Percentiles rank a stretch among this genome's conserved stretches.
Evolutionary conservation across 208 protist species (phyloP).

Genomic region (Acanthamoeba quina): DNA sequence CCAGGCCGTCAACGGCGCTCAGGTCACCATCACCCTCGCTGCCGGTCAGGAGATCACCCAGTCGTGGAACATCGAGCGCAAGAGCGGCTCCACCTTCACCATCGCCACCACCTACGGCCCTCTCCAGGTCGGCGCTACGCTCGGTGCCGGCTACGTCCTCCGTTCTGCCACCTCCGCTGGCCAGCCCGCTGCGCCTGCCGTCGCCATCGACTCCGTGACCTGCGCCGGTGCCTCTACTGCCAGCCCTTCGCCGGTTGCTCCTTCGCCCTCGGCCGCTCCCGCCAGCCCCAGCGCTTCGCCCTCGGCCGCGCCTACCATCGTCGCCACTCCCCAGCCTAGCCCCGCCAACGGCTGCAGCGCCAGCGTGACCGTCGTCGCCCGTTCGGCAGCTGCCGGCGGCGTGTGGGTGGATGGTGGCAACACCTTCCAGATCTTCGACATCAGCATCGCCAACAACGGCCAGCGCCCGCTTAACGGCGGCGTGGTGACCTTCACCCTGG

Average conservation of each 20-base stretch:
- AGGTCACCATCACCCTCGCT: not conserved
- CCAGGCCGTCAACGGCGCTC: not conserved
- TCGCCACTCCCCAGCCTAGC: not conserved
- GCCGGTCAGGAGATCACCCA: not conserved
- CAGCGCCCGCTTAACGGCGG: not conserved
- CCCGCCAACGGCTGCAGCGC: not conserved
- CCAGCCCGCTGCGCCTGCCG: not conserved
- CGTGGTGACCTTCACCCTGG: not conserved
- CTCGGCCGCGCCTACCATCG: not conserved
- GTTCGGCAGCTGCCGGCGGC: not conserved
- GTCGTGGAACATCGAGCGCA: constrained; percentile 8
- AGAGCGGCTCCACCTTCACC: not conserved
- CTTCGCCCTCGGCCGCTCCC: not conserved
- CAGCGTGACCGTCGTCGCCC: not conserved
- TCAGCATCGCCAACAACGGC: not conserved
- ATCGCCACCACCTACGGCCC: not conserved
- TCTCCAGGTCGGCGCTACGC: not conserved
- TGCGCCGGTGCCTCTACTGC: not conserved
- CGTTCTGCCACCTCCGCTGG: not conserved
- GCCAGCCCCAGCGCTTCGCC: not conserved
- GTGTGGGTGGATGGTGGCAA: not conserved
- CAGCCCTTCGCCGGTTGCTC: not conserved
- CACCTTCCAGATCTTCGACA: not conserved
- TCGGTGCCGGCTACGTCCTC: not conserved
- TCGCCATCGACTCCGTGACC: not conserved